Percentiles rank a stretch among this genome's conserved stretches.
Evolutionary conservation across 345 rosid genomes (phyloP).

Genomic region (Erucastrum elatum): DNA sequence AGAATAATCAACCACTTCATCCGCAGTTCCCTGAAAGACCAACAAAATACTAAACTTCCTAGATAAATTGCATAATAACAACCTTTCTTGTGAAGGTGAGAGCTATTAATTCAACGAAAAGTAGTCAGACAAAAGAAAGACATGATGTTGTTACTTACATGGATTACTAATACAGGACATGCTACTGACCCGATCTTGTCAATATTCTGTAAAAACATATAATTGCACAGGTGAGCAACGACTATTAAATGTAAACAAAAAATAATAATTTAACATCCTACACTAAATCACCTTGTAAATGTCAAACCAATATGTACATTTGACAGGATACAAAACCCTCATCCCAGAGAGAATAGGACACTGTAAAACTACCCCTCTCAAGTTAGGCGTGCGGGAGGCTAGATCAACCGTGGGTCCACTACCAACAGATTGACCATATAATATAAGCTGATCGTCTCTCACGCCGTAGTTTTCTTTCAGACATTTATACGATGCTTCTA

Average conservation of each 20-base stretch:
- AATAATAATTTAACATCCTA: neutral
- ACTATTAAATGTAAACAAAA: neutral
- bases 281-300: neutral
- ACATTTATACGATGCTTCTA: neutral
- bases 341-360: neutral
- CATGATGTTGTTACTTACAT: neutral
- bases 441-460: neutral
- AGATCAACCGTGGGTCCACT: neutral
- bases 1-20: conserved; percentile 87
- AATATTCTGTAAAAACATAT: neutral
- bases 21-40: conserved; percentile 72
- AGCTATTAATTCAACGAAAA: no score
- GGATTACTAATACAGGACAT: conserved; percentile 1
- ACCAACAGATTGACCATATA: neutral
- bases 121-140: neutral
- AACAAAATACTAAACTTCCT: conserved; percentile 2
- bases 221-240: neutral
- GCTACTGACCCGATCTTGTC: neutral
- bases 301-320: neutral
- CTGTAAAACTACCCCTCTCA: conserved; percentile 1
- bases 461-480: neutral
- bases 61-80: neutral
- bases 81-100: no score
- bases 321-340: neutral
- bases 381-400: neutral